Evolutionary conservation across 148 eudicot species (phyloP), one percentile per base, ranked within the genome.

Genomic region (Dysphania ambrosioides): DNA sequence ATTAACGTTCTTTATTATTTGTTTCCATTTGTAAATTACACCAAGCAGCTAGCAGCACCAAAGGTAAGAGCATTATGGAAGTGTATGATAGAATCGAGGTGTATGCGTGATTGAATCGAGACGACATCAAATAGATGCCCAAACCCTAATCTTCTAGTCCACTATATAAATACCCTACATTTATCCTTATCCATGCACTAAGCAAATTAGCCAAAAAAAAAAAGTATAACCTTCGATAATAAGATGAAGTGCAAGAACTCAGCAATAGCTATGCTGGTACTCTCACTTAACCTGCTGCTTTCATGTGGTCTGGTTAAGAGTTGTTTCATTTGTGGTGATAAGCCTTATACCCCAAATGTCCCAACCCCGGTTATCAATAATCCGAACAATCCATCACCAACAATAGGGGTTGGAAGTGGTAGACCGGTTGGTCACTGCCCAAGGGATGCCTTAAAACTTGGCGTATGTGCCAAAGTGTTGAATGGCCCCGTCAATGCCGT

Each of bases 401-500:
- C 32, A 4, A 60, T 26, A 24, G 55, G 57, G 65, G 76, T 36
- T 12, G 65, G 31, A 1, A 19, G 47, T 11, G 18, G 47, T n/a
- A 9, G 23, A 1, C 49, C 15, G 2, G 42, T 47, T 61, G 81
- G 58, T 35, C 75, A 66, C 36, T 87, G 87, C 83, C 88, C 87
- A 9, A 78, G 72, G 66, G 86, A 87, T 74, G 85, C 86, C 83
- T 70, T 87, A 53, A 85, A 87, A 35, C 81, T 87, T 10, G 88
- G 86, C 38, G 67, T 85, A 47, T 87, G 90, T 42, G 85, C 86
- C 31, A 79, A 77, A 27, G 81, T 87, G 29, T 69, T 87, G 15
- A 79, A 85, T 27, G 85, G 84, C 0, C 78, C 78, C 3, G 82
- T 87, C 5, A 70, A 70, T 10, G 75, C 83, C 0, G 81, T 79